Conservation (phyloP, 176 grass and related monocot genomes). For the Paspalum notatum region DNA sequence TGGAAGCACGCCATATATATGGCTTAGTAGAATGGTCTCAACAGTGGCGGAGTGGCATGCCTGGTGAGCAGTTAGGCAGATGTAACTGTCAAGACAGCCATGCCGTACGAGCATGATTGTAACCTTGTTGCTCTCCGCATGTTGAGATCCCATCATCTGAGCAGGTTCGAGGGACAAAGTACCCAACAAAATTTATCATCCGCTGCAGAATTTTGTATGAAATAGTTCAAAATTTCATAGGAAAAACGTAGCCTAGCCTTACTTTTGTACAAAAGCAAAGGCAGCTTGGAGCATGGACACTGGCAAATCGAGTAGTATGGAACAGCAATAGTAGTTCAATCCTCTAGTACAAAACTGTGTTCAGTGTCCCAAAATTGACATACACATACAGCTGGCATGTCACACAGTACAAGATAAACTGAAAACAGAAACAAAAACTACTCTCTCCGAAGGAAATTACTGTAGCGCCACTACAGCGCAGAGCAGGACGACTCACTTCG, state of each 20-base stretch:
- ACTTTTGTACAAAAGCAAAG: not conserved
- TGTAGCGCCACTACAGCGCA: not conserved
- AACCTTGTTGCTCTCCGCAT: conserved; percentile 18
- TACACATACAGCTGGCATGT: not conserved
- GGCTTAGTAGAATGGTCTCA: conserved; percentile 14
- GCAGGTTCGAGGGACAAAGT: not conserved
- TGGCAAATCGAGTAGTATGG: not conserved
- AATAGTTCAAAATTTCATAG: too few species aligned
- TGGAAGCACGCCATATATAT: conserved; percentile 19
- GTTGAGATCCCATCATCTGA: not conserved
- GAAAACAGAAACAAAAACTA: conserved; percentile 10
- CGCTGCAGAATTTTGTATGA: too few species aligned
- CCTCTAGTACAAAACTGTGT: not conserved
- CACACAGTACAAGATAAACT: conserved; percentile 27
- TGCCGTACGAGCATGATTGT: not conserved
- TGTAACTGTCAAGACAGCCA: not conserved
- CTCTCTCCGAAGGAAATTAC: not conserved
- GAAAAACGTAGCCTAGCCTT: too few species aligned
- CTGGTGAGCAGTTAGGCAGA: conserved; percentile 27
- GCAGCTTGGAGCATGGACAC: too few species aligned
- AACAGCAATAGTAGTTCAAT: not conserved
- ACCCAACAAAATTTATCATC: not conserved
- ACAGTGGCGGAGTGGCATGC: not conserved
- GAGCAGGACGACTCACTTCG: not conserved
- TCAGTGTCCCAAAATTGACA: not conserved